Evolutionary conservation across 2,329 filamentous ascomycete genomes (phyloP).

Genomic region (Hortaea sp.): DNA sequence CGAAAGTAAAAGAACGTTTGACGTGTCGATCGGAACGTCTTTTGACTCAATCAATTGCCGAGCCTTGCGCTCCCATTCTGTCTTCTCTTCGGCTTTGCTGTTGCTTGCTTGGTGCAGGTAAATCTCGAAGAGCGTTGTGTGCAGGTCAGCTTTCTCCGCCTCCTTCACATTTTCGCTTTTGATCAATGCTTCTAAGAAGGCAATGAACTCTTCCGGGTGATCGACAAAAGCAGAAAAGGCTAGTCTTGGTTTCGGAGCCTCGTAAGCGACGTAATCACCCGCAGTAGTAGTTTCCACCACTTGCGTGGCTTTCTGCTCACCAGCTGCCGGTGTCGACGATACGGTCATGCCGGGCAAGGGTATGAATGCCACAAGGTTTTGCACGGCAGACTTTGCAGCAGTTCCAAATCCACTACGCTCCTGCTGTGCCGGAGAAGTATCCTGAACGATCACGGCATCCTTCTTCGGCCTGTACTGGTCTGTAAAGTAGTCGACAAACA

Average conservation of each 20-base stretch:
- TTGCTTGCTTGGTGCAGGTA: slow-evolving; percentile 81
- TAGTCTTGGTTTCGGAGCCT: slow-evolving; percentile 69
- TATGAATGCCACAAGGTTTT: slow-evolving; percentile 74
- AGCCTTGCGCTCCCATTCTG: slow-evolving; percentile 82
- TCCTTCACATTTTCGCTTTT: slow-evolving; percentile 60
- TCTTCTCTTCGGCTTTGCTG: slow-evolving; percentile 58
- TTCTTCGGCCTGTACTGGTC: slow-evolving; percentile 68
- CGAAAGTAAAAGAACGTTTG: slow-evolving; percentile 85
- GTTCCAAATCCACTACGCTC: slow-evolving; percentile 26
- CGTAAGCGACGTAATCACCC: slow-evolving; percentile 52
- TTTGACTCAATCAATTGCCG: slow-evolving; percentile 77
- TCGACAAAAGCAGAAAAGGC: slow-evolving; percentile 97
- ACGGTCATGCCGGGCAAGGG: slow-evolving; percentile 78
- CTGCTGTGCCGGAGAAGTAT: slow-evolving; percentile 27
- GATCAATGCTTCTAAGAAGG: slow-evolving; percentile 83
- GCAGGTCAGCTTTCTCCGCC: slow-evolving; percentile 72
- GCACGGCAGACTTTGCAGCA: slow-evolving; percentile 63
- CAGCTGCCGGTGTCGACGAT: slow-evolving; percentile 40
- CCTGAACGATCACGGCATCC: slow-evolving; percentile 44
- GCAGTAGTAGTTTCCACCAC: slow-evolving; percentile 44
- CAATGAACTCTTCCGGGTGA: slow-evolving; percentile 81
- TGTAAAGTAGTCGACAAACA: slow-evolving; percentile 94
- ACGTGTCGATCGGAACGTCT: slow-evolving; percentile 80
- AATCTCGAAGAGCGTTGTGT: slow-evolving; percentile 96
- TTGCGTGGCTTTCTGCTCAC: slow-evolving; percentile 27